phyloP scores from a whole-genome alignment of 495 filamentous ascomycete species.

The Podospora pseudocomata region DNA sequence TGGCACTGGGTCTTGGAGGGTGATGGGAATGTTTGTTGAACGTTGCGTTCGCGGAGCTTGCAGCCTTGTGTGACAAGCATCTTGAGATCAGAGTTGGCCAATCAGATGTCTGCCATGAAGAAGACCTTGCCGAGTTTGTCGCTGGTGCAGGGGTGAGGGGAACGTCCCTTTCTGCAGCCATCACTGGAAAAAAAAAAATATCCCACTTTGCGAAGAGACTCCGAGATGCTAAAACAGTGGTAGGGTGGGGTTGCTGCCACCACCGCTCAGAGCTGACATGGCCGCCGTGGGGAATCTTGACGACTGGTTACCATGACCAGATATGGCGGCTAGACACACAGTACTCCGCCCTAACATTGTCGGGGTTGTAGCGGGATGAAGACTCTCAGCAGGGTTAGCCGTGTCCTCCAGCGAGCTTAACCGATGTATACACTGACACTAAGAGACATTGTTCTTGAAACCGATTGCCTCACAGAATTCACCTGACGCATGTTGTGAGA shows the following conservation, averaged over 20 bases:
- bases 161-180: not conserved
- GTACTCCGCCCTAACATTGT: not conserved
- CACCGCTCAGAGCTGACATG: not conserved
- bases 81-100: not conserved
- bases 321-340: not conserved
- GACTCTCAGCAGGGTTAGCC: no score
- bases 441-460: not conserved
- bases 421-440: not conserved
- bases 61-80: slow-evolving; percentile 14
- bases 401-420: not conserved
- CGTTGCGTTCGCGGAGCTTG: not conserved
- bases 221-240: not conserved
- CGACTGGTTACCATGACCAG: not conserved
- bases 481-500: slow-evolving; percentile 4
- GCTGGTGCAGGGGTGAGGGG: not conserved
- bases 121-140: not conserved
- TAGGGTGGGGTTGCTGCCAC: not conserved
- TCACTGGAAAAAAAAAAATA: not conserved
- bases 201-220: slow-evolving; percentile 3
- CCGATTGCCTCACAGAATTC: slow-evolving; percentile 1
- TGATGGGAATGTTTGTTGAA: slow-evolving; percentile 13
- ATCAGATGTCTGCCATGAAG: not conserved
- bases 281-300: not conserved
- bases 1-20: slow-evolving; percentile 14
- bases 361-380: not conserved